Evolutionary conservation across 2,329 filamentous ascomycete species (phyloP), one percentile per base, ranked within the genome.

Genomic region (Exophiala oligosperma): DNA sequence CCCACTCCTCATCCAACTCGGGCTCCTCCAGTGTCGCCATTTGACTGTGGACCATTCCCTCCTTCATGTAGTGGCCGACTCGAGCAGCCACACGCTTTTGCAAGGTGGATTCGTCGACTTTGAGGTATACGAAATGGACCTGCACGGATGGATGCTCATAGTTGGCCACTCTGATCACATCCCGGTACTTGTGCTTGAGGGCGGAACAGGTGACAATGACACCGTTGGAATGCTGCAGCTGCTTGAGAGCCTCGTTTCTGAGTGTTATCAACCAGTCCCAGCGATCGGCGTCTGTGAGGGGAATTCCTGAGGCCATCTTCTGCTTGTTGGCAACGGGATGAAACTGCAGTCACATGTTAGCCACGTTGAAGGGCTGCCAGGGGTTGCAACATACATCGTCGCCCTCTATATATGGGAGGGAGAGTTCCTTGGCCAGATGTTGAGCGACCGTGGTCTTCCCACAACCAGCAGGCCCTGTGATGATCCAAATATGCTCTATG

Each of bases 171-270:
- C 90, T 85, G 72, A 94, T 91, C 62, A 93, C 90, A 69, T 99
- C 94, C 67, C 94, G 88, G 80, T 99, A 99, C 77, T 96, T 97
- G 73, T 90, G 90, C 81, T 97, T 97, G 54, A 99, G 83, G 1
- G 93, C 94, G 11, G 91, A 96, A 81, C 94, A 99, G 53, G 94
- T 96, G 60, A 99, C 84, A 50, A 99, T 90, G n/a, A 97, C 94
- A 49, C 91, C 88, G 29, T 82, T 83, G 80, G 38, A 86, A 85
- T 44, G 70, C 52, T 49, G 64, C 61, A 68, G 57, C 26, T 60
- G 53, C 1, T 81, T 81, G 56, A 82, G 72, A 41, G 78, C 77
- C 40, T 76, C 87, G 64, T 91, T 84, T 63, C 90, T 89, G 12
- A 94, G 81, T 11, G 81, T 80, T 48, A 88, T 90, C 63, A 99